Conservation (phyloP, 169 alveolate species). For the Miamiensis avidus region DNA sequence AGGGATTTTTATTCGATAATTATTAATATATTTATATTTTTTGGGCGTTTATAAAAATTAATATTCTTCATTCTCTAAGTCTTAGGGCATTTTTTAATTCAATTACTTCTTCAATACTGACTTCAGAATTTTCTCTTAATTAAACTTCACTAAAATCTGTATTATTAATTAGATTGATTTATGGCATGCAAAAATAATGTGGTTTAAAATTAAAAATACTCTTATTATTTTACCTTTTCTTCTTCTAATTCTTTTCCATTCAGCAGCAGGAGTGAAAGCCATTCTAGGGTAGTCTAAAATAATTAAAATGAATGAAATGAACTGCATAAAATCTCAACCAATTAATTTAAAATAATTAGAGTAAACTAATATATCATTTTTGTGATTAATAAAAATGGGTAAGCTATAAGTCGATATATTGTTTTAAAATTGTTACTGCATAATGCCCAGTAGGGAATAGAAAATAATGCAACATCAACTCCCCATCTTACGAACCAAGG, state of each 20-base stretch:
- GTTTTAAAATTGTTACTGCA: background rate
- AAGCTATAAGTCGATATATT: too few relatives aligned
- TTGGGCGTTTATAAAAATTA: background rate
- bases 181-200: too few relatives aligned
- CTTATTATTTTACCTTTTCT: conserved; percentile 14
- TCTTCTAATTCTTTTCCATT: conserved; percentile 27
- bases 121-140: conserved; percentile 22
- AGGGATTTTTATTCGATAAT: too few relatives aligned
- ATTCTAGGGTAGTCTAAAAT: conserved; percentile 23
- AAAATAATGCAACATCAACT: conserved; percentile 19
- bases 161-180: too few relatives aligned
- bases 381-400: background rate
- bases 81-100: background rate
- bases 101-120: background rate
- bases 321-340: too few relatives aligned
- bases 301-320: background rate
- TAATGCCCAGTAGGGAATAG: background rate
- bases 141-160: conserved; percentile 29
- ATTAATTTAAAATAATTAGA: too few relatives aligned
- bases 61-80: background rate
- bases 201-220: too few relatives aligned
- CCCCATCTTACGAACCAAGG: conserved; percentile 40
- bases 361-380: too few relatives aligned
- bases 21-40: too few relatives aligned
- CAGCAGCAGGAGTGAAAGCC: conserved; percentile 15